Base-by-base conservation (phyloP, 139 green algal genomes). In the Chlamydomonas sp. region DNA sequence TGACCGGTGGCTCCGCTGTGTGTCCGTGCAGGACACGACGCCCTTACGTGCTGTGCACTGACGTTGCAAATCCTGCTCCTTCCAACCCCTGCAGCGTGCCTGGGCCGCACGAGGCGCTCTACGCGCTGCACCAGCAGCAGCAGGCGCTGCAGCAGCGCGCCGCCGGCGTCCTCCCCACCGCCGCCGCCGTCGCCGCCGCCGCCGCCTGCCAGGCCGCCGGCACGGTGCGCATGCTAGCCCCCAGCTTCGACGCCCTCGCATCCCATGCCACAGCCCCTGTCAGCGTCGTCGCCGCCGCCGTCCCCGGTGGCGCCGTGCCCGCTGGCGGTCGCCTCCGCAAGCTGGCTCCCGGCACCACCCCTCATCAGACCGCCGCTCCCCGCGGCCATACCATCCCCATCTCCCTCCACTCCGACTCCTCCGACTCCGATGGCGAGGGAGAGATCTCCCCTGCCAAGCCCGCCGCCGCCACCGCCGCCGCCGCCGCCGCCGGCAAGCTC, bases 211-310 rank as follows among this genome's bases (percentile, higher is more conserved):
- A 49, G 31, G 49, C 15, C 3, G 6, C 66, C 5, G 80, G 72
- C 20, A 8, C 80, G 17, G 80, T 85, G 58, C 66, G 80, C 1
- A 61, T 67, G 8, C 57, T 85, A 49, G 67, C 80, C 4, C 71
- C 80, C 1, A 59, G 57, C 57, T 85, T 85, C 18, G 80, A 85
- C 49, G 66, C 80, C 14, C 17, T 85, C 15, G 80, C 66, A 4
- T 7, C 14, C 31, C 62, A 57, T 61, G 62, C 80, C 4, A 31
- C 14, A 7, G 8, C 58, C 79, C 20, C 78, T 62, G 62, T 5
- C 18, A 18, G 62, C 9, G 62, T 10, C 2, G 6, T 31, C 79
- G 57, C 3, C 78, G 62, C 49, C 31, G 31, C 64, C n/a, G 63
- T 63, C 61, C 31, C 79, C 63, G 77, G 14, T 15, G 18, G 58